These are phyloP conservation scores for Arabidopsis hybrid DNA, from an alignment of 441 rosid species.

Conservation along the genomic window DNA sequence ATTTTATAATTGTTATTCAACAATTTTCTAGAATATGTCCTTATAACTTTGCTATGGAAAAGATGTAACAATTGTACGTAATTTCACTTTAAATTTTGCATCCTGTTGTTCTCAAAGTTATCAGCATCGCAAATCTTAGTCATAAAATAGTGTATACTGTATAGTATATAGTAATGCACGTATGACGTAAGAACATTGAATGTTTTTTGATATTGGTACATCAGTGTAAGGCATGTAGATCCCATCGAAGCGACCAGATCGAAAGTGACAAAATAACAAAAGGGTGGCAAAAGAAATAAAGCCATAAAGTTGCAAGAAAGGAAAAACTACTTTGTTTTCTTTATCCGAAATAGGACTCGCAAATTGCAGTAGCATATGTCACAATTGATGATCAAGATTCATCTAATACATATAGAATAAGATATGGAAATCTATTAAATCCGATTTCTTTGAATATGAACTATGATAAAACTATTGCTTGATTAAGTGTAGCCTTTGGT, in stretches of 20 bases:
- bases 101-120: constrained; percentile 24
- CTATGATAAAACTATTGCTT: not conserved
- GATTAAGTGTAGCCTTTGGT: no score
- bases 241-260: constrained; percentile 47
- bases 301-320: constrained; percentile 40
- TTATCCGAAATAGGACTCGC: constrained; percentile 43
- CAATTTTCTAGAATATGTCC: not conserved
- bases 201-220: constrained; percentile 28
- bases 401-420: not conserved
- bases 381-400: constrained; percentile 34
- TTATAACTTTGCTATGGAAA: not conserved
- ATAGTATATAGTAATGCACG: constrained; percentile 40
- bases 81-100: not conserved
- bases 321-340: constrained; percentile 20
- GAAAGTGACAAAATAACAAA: constrained; percentile 45
- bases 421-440: not conserved
- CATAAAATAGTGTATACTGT: constrained; percentile 18
- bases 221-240: constrained; percentile 41
- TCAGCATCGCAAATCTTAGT: constrained; percentile 33
- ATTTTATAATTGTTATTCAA: not conserved
- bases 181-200: constrained; percentile 42
- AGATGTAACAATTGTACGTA: not conserved
- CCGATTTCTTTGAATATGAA: constrained; percentile 8
- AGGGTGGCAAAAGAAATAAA: constrained; percentile 39
- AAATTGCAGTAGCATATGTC: constrained; percentile 28